Evolutionary conservation across 352 stramenopile genomes (phyloP), one percentile per base, ranked within the genome.

Genomic region (Phytophthora fragariaefolia): DNA sequence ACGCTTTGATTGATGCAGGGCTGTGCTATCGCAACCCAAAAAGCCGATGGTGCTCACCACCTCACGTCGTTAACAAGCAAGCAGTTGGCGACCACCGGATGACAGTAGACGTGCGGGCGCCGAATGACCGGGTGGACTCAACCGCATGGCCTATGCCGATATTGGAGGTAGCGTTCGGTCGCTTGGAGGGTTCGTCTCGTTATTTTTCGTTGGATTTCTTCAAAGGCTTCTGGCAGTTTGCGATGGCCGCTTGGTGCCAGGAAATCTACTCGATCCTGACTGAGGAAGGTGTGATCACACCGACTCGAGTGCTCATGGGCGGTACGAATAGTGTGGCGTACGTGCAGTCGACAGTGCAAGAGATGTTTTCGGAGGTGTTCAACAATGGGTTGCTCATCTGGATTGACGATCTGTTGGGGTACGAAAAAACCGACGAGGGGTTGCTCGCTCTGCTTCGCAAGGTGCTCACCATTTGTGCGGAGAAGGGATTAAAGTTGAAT

Each of bases 191-290:
- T 2, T 64, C 53, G 15, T 64, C 26, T 0, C 15, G 34, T 17
- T 69, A 64, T 20, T 64, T 69, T 27, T 58, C 62, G 28, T 10
- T 63, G 2, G 47, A 69, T 8, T 64, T 69, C 5, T 69, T 69
- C 8, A 64, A 69, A 20, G 47, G 52, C 7, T 64, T 67, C 24
- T 69, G 62, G 46, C 62, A 69, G 12, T 69, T 69, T 26, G 53
- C 32, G 13, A 59, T 64, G 46, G 36, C 45, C 0, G 15, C 18
- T 7, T 22, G 1, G 0, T 69, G 53, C 12, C 53, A 64, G 13
- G 53, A 69, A 12, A 62, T 68, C 3, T 62, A 68, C 15, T 64
- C 62, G 1, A 64, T 69, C 34, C 15, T 64, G 2, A 64, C 53
- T 0, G 62, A 69, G 22, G 53, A 64, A 26, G 46, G 53, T 17